Evolutionary conservation across 345 rosid genomes (phyloP).

Genomic region (Brassica carinata): DNA sequence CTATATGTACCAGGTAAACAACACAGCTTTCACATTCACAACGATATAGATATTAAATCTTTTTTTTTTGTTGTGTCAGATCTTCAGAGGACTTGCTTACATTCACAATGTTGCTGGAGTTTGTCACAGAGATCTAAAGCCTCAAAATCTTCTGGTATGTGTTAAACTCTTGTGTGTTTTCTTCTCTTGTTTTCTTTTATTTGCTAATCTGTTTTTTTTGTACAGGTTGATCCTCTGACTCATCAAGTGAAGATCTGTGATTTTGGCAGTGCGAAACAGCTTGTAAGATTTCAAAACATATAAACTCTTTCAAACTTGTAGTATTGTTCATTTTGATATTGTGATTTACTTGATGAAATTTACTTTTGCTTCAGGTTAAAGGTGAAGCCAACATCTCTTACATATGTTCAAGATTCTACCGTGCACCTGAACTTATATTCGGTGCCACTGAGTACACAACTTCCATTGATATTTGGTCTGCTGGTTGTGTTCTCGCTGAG

Average conservation of each 20-base stretch:
- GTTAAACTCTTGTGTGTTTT: background rate
- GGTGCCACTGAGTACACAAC: conserved; percentile 74
- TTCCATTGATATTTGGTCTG: conserved; percentile 75
- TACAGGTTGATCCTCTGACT: conserved; percentile 87
- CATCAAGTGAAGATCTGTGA: conserved; percentile 77
- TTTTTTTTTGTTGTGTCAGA: conserved; percentile 43
- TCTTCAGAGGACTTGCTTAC: conserved; percentile 81
- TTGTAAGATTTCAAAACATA: conserved; percentile 47
- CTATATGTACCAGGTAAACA: conserved; percentile 73
- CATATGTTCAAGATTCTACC: conserved; percentile 70
- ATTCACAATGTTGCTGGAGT: conserved; percentile 80
- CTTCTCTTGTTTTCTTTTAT: conserved; percentile 18
- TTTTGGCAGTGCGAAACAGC: conserved; percentile 93
- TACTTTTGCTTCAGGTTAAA: conserved; percentile 55
- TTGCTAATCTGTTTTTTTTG: conserved; percentile 15
- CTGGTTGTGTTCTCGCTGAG: conserved; percentile 83
- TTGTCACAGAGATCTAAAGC: conserved; percentile 90
- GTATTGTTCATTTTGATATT: background rate
- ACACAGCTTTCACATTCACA: background rate
- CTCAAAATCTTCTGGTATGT: conserved; percentile 85
- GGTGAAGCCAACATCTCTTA: conserved; percentile 69
- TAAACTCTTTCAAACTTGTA: background rate
- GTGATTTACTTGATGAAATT: background rate
- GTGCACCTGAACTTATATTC: conserved; percentile 74
- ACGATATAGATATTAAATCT: background rate